Conservation (phyloP, 768 basidiomycete species). For the Leccinum uliginosum region DNA sequence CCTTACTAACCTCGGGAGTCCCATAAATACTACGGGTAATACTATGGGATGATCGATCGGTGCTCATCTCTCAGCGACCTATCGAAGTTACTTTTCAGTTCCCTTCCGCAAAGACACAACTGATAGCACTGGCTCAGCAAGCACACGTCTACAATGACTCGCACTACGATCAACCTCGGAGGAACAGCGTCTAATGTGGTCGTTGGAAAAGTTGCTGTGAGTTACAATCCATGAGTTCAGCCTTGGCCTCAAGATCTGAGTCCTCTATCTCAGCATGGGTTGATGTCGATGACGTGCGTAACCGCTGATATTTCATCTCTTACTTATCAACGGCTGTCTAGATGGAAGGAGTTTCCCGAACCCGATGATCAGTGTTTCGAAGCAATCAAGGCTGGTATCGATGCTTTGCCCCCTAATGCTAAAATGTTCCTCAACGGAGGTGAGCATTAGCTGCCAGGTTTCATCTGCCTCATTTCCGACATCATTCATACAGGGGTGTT, state of each 20-base stretch:
- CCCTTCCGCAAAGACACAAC: neutral
- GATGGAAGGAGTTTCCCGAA: neutral
- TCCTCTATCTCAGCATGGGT: slow-evolving; percentile 36
- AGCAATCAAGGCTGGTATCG: slow-evolving; percentile 40
- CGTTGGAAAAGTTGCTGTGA: slow-evolving; percentile 36
- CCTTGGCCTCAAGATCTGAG: neutral
- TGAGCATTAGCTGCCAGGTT: slow-evolving; percentile 11
- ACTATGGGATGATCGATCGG: neutral
- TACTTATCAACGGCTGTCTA: neutral
- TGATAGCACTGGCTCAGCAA: neutral
- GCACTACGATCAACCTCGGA: slow-evolving; percentile 32
- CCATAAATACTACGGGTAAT: neutral
- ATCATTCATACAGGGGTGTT: slow-evolving; percentile 42
- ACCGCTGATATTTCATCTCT: neutral
- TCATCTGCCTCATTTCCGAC: slow-evolving; percentile 37
- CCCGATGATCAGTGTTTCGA: slow-evolving; percentile 38
- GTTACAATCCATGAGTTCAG: neutral
- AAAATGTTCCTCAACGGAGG: slow-evolving; percentile 53
- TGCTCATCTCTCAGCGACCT: neutral
- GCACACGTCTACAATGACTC: slow-evolving; percentile 22
- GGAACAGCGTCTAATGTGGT: slow-evolving; percentile 33
- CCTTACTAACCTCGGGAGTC: neutral
- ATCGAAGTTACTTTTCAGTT: neutral
- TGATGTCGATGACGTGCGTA: slow-evolving; percentile 55
- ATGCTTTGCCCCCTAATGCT: slow-evolving; percentile 37